Percentiles rank a stretch among this genome's conserved stretches.
phyloP scores from a whole-genome alignment of 352 stramenopile species.

The Phytophthora hibernalis region DNA sequence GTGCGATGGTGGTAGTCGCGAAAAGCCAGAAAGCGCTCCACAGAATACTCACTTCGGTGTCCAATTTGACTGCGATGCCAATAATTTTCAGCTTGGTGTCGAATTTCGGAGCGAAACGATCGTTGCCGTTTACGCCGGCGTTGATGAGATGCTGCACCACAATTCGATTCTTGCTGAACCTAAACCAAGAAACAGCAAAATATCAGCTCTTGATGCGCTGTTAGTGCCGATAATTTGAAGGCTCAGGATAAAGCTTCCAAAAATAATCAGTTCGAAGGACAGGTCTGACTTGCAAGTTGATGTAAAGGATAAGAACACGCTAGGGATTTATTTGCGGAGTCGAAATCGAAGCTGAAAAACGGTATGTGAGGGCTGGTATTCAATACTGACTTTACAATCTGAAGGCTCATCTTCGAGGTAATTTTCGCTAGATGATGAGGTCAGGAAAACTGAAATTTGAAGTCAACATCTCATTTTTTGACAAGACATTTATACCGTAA shows the following conservation, averaged over 20 bases:
- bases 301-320: not conserved
- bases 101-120: not conserved
- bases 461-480: not conserved
- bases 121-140: not conserved
- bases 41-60: not conserved
- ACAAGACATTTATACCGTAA: conserved; percentile 6
- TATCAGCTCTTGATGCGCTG: not conserved
- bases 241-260: no score
- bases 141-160: not conserved
- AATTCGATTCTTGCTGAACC: not conserved
- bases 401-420: no score
- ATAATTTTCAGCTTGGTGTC: not conserved
- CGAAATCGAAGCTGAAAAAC: no score
- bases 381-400: no score
- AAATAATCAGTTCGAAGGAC: not conserved
- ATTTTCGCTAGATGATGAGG: no score
- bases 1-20: not conserved
- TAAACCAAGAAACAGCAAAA: not conserved
- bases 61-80: not conserved
- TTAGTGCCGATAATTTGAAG: no score
- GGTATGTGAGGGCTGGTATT: no score
- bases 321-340: not conserved
- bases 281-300: not conserved
- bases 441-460: not conserved
- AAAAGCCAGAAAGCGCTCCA: not conserved